These are phyloP conservation scores for Penicillium sp. DNA, from an alignment of 2,329 filamentous ascomycete genomes.

Conservation along the genomic window DNA sequence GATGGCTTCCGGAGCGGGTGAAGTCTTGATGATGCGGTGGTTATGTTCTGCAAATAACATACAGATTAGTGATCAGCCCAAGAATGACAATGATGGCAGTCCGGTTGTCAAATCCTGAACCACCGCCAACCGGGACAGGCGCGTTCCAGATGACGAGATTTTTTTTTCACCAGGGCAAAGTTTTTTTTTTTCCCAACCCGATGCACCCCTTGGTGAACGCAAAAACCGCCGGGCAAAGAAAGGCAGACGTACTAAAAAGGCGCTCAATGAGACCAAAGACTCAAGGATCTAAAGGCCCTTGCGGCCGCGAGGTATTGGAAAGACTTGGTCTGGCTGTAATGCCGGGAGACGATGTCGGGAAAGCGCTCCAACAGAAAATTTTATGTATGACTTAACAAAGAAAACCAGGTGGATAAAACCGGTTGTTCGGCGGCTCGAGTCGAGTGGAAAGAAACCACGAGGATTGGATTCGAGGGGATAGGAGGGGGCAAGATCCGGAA, in stretches of 20 bases:
- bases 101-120: constrained; percentile 9
- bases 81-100: constrained; percentile 11
- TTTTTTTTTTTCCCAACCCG: background rate
- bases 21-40: constrained; percentile 35
- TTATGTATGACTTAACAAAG: constrained; percentile 14
- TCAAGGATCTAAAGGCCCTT: constrained; percentile 25
- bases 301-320: constrained; percentile 27
- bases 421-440: constrained; percentile 18
- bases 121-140: constrained; percentile 4
- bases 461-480: constrained; percentile 18
- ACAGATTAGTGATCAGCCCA: constrained; percentile 17
- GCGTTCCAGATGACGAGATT: constrained; percentile 14
- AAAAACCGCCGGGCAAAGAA: background rate
- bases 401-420: constrained; percentile 18
- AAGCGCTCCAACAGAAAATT: constrained; percentile 15
- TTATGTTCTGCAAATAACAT: constrained; percentile 29
- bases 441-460: constrained; percentile 6
- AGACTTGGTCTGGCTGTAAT: constrained; percentile 26
- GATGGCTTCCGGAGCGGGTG: constrained; percentile 30
- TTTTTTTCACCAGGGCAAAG: constrained; percentile 6
- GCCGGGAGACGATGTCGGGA: constrained; percentile 24
- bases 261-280: constrained; percentile 28
- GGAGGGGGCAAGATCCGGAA: constrained; percentile 12
- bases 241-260: constrained; percentile 29
- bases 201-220: background rate